phyloP scores from a whole-genome alignment of 345 rosid species.

The Populus tremula region DNA sequence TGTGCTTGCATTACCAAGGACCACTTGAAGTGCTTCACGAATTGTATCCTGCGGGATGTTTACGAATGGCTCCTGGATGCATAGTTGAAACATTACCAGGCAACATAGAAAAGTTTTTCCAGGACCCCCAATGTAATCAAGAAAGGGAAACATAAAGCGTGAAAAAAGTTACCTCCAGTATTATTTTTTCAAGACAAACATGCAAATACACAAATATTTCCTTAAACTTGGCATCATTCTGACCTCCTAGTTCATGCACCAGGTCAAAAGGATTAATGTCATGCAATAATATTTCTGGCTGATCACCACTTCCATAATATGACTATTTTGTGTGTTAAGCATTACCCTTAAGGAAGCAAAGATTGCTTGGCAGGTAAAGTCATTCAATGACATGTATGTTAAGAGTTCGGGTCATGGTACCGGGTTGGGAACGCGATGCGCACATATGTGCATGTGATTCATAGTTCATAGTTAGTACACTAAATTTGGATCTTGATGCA shows the following conservation, averaged over 20 bases:
- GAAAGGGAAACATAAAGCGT: not conserved
- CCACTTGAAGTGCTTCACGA: conserved; percentile 83
- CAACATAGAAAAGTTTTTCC: not conserved
- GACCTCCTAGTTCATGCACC: not conserved
- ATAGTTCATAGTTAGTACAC: no score
- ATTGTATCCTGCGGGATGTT: conserved; percentile 74
- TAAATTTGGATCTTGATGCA: no score
- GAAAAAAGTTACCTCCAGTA: not conserved
- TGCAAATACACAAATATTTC: not conserved
- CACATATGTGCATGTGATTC: no score
- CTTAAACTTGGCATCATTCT: not conserved
- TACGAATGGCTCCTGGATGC: conserved; percentile 73
- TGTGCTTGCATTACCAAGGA: conserved; percentile 55
- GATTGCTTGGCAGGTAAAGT: not conserved
- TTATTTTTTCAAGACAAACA: not conserved
- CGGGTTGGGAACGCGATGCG: no score
- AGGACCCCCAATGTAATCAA: not conserved
- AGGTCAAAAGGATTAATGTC: not conserved
- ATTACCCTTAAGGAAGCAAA: not conserved
- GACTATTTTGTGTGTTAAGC: not conserved
- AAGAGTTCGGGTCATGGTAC: not conserved
- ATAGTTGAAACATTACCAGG: conserved; percentile 9
- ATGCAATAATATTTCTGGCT: not conserved
- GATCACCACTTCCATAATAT: not conserved
- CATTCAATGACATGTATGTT: not conserved